Conservation (phyloP, 148 eudicot species). For the Amaranthus cruentus region DNA sequence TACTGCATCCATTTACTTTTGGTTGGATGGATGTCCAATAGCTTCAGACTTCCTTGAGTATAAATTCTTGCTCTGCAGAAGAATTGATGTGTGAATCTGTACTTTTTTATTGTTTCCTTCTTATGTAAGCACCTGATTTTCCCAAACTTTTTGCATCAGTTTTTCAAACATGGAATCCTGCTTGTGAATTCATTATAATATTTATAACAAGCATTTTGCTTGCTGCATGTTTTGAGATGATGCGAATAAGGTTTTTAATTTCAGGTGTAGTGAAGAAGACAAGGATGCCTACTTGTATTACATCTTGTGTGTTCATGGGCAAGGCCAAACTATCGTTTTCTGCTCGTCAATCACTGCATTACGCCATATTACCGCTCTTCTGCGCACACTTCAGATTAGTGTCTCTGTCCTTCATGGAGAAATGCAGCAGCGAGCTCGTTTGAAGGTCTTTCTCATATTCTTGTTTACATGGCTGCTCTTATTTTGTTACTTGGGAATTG, state of each 20-base stretch:
- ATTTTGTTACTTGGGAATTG: background rate
- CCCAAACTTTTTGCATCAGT: background rate
- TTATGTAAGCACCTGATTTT: background rate
- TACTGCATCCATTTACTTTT: background rate
- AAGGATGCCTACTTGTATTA: slow-evolving; percentile 94
- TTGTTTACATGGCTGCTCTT: background rate
- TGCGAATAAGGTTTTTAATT: slow-evolving; percentile 16
- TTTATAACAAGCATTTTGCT: background rate
- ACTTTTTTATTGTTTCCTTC: background rate
- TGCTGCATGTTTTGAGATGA: slow-evolving; percentile 1
- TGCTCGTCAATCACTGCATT: slow-evolving; percentile 88
- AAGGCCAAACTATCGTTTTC: slow-evolving; percentile 85
- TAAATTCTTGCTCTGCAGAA: slow-evolving; percentile 1
- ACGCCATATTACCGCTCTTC: slow-evolving; percentile 70
- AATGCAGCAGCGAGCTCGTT: slow-evolving; percentile 95
- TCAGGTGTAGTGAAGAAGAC: slow-evolving; percentile 89
- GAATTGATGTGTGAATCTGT: background rate
- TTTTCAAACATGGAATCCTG: background rate
- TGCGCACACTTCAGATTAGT: slow-evolving; percentile 58
- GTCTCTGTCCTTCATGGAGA: slow-evolving; percentile 73
- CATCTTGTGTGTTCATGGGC: slow-evolving; percentile 83
- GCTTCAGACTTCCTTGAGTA: background rate
- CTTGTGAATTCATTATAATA: background rate
- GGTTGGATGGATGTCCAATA: background rate
- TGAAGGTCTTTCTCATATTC: slow-evolving; percentile 53